Conservation (phyloP, 257 asterid genomes). For the Plantago elongata region DNA sequence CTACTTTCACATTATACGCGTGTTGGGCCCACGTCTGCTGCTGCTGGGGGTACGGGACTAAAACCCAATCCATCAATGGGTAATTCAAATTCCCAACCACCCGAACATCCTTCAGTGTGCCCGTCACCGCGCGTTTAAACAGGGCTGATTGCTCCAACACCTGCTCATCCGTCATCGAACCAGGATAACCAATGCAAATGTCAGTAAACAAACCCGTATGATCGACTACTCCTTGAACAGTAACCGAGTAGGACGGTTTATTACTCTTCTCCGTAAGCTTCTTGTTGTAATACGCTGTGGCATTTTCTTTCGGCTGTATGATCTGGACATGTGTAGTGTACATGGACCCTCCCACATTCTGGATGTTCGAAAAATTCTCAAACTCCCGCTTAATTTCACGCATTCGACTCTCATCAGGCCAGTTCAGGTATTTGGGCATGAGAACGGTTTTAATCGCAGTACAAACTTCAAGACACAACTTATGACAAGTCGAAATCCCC, state of each 20-base stretch:
- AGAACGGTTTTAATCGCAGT: conserved; percentile 53
- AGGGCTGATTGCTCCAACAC: conserved; percentile 69
- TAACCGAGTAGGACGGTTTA: conserved; percentile 67
- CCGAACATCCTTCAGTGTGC: conserved; percentile 40
- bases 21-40: conserved; percentile 79
- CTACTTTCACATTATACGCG: conserved; percentile 52
- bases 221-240: conserved; percentile 83
- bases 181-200: conserved; percentile 89
- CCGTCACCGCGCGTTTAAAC: conserved; percentile 52
- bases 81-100: conserved; percentile 48
- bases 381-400: conserved; percentile 33
- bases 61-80: conserved; percentile 62
- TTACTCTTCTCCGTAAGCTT: conserved; percentile 77
- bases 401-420: conserved; percentile 56
- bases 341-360: conserved; percentile 53
- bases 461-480: conserved; percentile 78
- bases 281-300: conserved; percentile 58
- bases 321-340: conserved; percentile 79
- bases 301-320: conserved; percentile 62
- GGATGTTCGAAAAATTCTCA: conserved; percentile 46
- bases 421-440: conserved; percentile 64
- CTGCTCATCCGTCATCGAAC: conserved; percentile 75
- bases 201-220: conserved; percentile 57
- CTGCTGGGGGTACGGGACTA: conserved; percentile 58
- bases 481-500: conserved; percentile 92